Evolutionary conservation across 2,329 filamentous ascomycete genomes (phyloP).

Genomic region (Venturia nashicola): DNA sequence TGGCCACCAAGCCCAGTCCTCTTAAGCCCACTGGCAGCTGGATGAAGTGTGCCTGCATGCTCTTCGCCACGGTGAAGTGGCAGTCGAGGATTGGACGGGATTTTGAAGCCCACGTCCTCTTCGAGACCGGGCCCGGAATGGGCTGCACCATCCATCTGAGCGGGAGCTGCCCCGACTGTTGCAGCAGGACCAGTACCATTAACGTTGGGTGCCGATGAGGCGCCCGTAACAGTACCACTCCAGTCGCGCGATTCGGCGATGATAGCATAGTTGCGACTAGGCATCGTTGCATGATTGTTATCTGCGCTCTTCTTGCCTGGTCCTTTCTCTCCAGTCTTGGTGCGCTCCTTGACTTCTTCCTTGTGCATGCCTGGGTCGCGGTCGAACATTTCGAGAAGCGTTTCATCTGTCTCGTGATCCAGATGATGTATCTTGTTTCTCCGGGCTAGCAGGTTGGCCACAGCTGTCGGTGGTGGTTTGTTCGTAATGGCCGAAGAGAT

Average conservation of each 20-base stretch:
- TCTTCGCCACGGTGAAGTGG: conserved; percentile 66
- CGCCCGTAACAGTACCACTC: conserved; percentile 3
- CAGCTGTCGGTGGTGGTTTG: conserved; percentile 52
- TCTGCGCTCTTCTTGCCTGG: conserved; percentile 49
- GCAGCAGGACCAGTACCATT: conserved; percentile 9
- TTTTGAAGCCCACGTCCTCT: conserved; percentile 21
- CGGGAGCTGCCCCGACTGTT: conserved; percentile 4
- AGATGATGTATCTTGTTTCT: conserved; percentile 56
- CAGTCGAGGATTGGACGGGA: conserved; percentile 48
- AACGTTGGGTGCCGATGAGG: conserved; percentile 13
- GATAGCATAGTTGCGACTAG: conserved; percentile 52
- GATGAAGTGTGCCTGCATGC: conserved; percentile 66
- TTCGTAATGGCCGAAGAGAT: conserved; percentile 55
- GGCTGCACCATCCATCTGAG: not conserved
- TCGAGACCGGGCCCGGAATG: conserved; percentile 6
- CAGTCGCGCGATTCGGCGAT: conserved; percentile 38
- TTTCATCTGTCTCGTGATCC: conserved; percentile 51
- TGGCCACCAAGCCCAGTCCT: conserved; percentile 30
- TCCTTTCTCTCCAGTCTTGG: conserved; percentile 24
- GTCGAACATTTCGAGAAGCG: conserved; percentile 49
- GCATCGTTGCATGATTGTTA: conserved; percentile 79
- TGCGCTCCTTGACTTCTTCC: conserved; percentile 15
- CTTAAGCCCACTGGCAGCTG: conserved; percentile 44
- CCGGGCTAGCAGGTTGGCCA: conserved; percentile 50
- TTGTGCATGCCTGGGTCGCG: conserved; percentile 36